These are phyloP conservation scores for Asterophora lycoperdoides DNA, from an alignment of 768 basidiomycete genomes.

Conservation along the genomic window DNA sequence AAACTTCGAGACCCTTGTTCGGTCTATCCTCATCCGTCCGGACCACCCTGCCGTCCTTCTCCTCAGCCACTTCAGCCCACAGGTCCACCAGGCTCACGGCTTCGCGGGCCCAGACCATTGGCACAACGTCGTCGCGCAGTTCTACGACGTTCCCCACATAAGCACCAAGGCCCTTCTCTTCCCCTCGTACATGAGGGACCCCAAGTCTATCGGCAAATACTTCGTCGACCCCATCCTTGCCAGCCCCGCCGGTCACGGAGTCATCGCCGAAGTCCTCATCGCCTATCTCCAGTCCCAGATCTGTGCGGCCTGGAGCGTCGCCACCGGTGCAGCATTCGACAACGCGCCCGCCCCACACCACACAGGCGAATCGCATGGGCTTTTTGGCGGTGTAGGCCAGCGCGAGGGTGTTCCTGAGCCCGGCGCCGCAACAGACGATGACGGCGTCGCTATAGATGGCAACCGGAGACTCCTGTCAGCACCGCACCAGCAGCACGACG, in stretches of 20 bases:
- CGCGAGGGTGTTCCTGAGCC: slow-evolving; percentile 71
- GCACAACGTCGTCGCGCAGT: slow-evolving; percentile 89
- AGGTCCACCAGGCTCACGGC: slow-evolving; percentile 72
- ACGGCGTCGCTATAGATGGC: slow-evolving; percentile 28
- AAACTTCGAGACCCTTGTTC: slow-evolving; percentile 88
- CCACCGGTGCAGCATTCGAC: slow-evolving; percentile 63
- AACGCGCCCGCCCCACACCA: slow-evolving; percentile 29
- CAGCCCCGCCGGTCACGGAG: slow-evolving; percentile 71
- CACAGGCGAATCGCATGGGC: slow-evolving; percentile 44
- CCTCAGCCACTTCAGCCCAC: slow-evolving; percentile 93
- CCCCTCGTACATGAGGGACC: slow-evolving; percentile 74
- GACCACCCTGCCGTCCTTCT: slow-evolving; percentile 91
- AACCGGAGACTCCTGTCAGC: slow-evolving; percentile 17
- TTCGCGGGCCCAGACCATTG: slow-evolving; percentile 88
- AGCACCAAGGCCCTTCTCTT: slow-evolving; percentile 82
- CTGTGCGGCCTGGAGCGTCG: slow-evolving; percentile 79
- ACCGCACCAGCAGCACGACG: slow-evolving; percentile 24
- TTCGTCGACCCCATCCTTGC: slow-evolving; percentile 84
- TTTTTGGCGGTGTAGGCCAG: slow-evolving; percentile 83
- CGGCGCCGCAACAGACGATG: slow-evolving; percentile 24
- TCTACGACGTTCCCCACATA: slow-evolving; percentile 95
- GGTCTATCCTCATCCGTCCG: slow-evolving; percentile 85
- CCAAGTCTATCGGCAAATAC: slow-evolving; percentile 61
- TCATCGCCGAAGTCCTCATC: slow-evolving; percentile 88
- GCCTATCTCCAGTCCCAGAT: slow-evolving; percentile 89